phyloP scores from a whole-genome alignment of 352 stramenopile species.

The Plasmopara viticola region DNA sequence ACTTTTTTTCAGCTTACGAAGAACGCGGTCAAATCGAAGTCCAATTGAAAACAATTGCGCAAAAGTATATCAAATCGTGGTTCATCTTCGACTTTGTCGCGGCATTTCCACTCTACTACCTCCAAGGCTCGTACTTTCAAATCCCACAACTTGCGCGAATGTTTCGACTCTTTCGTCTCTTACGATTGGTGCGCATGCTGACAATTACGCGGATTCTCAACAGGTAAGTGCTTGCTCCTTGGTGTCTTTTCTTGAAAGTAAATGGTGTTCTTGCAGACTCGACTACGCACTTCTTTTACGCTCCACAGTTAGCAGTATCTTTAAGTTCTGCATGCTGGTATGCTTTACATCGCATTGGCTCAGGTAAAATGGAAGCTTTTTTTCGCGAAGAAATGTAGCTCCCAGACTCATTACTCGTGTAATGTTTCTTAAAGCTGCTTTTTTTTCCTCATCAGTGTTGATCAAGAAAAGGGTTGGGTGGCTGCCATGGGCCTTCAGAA shows the following conservation, averaged over 20 bases:
- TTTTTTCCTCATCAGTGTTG: too few relatives aligned
- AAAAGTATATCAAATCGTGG: conserved; percentile 63
- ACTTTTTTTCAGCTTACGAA: too few relatives aligned
- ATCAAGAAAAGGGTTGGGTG: too few relatives aligned
- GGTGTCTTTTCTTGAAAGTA: conserved; percentile 1
- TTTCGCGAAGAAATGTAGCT: too few relatives aligned
- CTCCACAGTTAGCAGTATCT: conserved; percentile 68
- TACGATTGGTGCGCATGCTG: conserved; percentile 61
- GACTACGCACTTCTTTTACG: conserved; percentile 67
- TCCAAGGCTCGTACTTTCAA: conserved; percentile 52
- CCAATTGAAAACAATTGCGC: conserved; percentile 34
- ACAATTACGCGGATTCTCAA: conserved; percentile 30
- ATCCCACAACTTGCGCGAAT: conserved; percentile 54
- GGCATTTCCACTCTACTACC: conserved; percentile 63
- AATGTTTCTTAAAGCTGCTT: too few relatives aligned
- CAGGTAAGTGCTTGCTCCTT: too few relatives aligned
- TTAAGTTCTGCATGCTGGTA: conserved; percentile 79
- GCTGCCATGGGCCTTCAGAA: too few relatives aligned
- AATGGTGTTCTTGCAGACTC: conserved; percentile 48
- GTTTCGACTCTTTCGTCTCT: conserved; percentile 58
- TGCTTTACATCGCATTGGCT: conserved; percentile 77
- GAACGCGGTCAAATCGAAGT: conserved; percentile 25
- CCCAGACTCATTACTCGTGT: too few relatives aligned
- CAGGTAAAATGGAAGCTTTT: conserved; percentile 22
- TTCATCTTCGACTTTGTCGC: conserved; percentile 73